Percentiles rank a stretch among this genome's conserved stretches.
Conservation (phyloP, 441 rosid species). For the Pelargonium cotyledonis region DNA sequence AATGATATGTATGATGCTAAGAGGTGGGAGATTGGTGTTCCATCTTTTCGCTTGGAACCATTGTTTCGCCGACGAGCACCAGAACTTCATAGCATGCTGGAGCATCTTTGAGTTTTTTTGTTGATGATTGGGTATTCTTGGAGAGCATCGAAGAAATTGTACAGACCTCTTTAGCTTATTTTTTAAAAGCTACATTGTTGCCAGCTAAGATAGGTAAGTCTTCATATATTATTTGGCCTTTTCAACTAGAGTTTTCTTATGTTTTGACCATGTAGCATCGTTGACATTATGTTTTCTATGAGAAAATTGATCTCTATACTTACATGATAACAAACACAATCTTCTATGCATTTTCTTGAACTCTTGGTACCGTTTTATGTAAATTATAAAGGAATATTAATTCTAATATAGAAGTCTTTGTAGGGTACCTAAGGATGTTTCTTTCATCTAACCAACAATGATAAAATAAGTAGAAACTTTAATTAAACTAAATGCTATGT, state of each 20-base stretch:
- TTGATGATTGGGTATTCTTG: neutral
- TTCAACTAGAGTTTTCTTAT: neutral
- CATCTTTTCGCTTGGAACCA: conserved; percentile 48
- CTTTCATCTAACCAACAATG: too few relatives aligned
- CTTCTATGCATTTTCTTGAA: too few relatives aligned
- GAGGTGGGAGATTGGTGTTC: conserved; percentile 39
- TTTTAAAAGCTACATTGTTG: neutral
- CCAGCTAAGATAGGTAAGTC: neutral
- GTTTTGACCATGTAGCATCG: neutral
- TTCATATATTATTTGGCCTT: neutral
- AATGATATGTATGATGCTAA: conserved; percentile 51
- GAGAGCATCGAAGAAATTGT: neutral
- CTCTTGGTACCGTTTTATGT: too few relatives aligned
- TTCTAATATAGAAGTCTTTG: too few relatives aligned
- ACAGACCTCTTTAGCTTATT: too few relatives aligned
- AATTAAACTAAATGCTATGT: neutral
- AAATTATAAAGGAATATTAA: too few relatives aligned
- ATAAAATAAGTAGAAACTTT: neutral
- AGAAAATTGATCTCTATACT: too few relatives aligned
- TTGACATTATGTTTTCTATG: too few relatives aligned
- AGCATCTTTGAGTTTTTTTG: conserved; percentile 2
- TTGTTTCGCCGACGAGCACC: conserved; percentile 39
- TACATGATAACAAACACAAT: too few relatives aligned
- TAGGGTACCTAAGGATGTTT: too few relatives aligned
- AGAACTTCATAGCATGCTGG: conserved; percentile 12